phyloP scores from a whole-genome alignment of 139 green algal genomes.

The Micractinium conductrix region DNA sequence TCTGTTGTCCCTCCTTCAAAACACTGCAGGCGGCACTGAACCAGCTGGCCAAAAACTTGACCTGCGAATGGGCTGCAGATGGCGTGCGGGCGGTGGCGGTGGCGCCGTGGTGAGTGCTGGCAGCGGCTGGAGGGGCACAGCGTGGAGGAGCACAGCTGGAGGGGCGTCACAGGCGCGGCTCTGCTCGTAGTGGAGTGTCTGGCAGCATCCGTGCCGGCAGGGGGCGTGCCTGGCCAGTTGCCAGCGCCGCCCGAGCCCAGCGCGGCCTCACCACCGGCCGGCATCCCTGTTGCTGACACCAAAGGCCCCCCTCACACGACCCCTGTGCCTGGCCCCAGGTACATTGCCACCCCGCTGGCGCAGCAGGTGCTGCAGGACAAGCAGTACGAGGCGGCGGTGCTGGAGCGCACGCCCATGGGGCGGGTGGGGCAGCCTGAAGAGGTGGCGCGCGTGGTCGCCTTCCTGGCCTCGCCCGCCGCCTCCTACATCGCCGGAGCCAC shows the following conservation, averaged over 20 bases:
- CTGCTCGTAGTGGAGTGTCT: neutral
- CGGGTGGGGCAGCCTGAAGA: slow-evolving; percentile 79
- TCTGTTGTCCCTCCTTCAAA: neutral
- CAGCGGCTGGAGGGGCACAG: too few relatives aligned
- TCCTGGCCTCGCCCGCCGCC: slow-evolving; percentile 70
- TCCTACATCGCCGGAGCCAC: slow-evolving; percentile 86
- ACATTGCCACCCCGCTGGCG: slow-evolving; percentile 83
- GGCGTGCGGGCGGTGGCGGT: slow-evolving; percentile 88
- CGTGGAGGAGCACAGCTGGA: too few relatives aligned
- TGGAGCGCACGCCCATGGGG: slow-evolving; percentile 78
- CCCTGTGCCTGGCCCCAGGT: slow-evolving; percentile 61
- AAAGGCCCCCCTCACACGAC: too few relatives aligned
- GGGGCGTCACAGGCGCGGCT: neutral
- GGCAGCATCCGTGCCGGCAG: too few relatives aligned
- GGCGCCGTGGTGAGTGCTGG: slow-evolving; percentile 76
- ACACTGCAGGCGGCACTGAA: slow-evolving; percentile 83
- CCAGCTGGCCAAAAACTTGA: slow-evolving; percentile 84
- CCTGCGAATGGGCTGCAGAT: slow-evolving; percentile 88
- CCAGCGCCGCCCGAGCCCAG: too few relatives aligned
- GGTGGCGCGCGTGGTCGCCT: slow-evolving; percentile 76
- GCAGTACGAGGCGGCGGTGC: slow-evolving; percentile 59
- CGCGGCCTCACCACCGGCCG: too few relatives aligned
- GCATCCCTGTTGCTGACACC: too few relatives aligned
- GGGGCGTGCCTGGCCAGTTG: neutral
- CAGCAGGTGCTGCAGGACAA: slow-evolving; percentile 62